These are phyloP conservation scores for Cytospora mali DNA, from an alignment of 2,329 filamentous ascomycete species.

Conservation along the genomic window DNA sequence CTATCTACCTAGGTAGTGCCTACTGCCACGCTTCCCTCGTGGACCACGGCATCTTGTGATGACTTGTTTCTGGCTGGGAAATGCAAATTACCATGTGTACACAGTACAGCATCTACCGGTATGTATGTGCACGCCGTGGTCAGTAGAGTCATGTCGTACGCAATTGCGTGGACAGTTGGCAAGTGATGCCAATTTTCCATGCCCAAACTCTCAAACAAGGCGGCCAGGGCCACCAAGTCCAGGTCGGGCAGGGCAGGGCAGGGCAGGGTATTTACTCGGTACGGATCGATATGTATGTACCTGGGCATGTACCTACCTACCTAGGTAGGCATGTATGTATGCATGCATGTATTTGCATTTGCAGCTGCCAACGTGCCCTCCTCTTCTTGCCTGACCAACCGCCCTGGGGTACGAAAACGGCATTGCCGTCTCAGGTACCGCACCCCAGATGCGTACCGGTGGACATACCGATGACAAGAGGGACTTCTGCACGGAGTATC, in stretches of 20 bases:
- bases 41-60: background rate
- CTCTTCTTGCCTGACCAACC: background rate
- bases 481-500: too few species aligned
- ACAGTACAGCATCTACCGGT: background rate
- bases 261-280: constrained; percentile 3
- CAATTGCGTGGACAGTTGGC: constrained; percentile 9
- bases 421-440: background rate
- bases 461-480: background rate
- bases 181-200: constrained; percentile 22
- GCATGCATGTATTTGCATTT: background rate
- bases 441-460: background rate
- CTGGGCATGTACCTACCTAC: background rate
- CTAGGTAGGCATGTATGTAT: too few species aligned
- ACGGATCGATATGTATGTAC: background rate
- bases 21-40: background rate
- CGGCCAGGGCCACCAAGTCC: background rate
- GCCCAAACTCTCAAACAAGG: constrained; percentile 8
- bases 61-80: too few species aligned
- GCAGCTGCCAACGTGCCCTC: background rate
- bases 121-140: background rate
- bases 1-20: background rate
- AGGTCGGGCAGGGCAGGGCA: background rate
- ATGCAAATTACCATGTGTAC: background rate
- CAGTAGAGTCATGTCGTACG: background rate
- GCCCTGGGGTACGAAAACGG: background rate